Percentiles rank a stretch among this genome's conserved stretches.
Evolutionary conservation across 1,284 basidiomycete genomes (phyloP).

Genomic region (Thecaphora frezii): DNA sequence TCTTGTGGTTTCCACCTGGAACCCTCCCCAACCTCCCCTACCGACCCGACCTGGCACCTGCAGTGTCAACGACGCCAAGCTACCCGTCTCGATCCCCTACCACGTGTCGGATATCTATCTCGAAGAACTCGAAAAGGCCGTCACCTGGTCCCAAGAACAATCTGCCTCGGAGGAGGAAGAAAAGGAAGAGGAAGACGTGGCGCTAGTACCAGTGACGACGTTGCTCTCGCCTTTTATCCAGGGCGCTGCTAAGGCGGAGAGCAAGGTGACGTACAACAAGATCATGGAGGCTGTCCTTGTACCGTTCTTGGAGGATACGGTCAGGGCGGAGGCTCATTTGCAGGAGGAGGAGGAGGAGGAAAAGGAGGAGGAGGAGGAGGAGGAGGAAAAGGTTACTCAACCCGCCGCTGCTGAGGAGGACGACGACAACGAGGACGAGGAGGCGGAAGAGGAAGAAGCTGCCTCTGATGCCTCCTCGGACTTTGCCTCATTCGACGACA

Average conservation of each 20-base stretch:
- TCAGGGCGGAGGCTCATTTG: conserved; percentile 15
- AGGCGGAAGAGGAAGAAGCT: conserved; percentile 7
- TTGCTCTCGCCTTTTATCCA: conserved; percentile 71
- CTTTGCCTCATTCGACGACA: conserved; percentile 1
- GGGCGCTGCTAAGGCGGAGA: conserved; percentile 70
- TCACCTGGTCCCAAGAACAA: conserved; percentile 17
- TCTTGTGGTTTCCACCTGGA: too few relatives aligned
- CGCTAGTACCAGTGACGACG: conserved; percentile 63
- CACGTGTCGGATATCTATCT: conserved; percentile 89
- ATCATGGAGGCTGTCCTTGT: conserved; percentile 69
- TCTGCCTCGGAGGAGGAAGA: conserved; percentile 1
- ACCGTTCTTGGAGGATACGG: conserved; percentile 63
- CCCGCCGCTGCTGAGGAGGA: conserved; percentile 15
- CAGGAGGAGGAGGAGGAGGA: conserved; percentile 8
- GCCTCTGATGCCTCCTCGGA: conserved; percentile 1
- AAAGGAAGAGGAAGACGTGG: conserved; percentile 12
- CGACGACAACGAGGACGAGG: conserved; percentile 9
- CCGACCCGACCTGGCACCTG: conserved; percentile 9
- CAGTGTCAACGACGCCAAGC: conserved; percentile 65
- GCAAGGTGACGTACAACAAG: conserved; percentile 69
- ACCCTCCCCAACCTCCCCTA: too few relatives aligned
- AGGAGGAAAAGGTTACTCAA: conserved; percentile 23
- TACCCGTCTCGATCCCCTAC: conserved; percentile 70
- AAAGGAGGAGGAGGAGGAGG: conserved; percentile 5
- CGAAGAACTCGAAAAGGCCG: conserved; percentile 81